Base-by-base conservation (phyloP, 306 rosid species). In the Lithocarpus polystachyus region DNA sequence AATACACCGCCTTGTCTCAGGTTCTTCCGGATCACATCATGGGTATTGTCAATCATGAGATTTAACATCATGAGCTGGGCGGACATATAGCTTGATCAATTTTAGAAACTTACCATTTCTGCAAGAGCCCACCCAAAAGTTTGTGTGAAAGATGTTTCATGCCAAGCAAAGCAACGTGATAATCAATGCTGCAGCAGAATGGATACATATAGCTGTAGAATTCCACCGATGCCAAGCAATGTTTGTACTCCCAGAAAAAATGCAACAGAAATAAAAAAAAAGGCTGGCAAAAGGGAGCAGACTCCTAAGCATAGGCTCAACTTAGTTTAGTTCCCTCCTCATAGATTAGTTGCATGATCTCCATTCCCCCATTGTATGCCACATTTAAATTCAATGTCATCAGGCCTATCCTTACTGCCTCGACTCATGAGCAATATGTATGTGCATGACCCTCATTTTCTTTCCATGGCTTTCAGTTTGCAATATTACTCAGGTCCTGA, bases 401-500 rank as follows among this genome's bases (percentile, higher is more conserved):
- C 26, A 67, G 26, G 22, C 8, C 1, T 2, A 67, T 18, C 18
- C 72, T 19, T 67, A 8, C 14, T 67, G 52, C 72, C 72, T 67
- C 7, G 2, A 33, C 24, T 12, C 26, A 67, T 67, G 15, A 18
- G 17, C 51, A 33, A 67, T 9, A 48, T 3, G 53, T 48, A 67
- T 68, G 24, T 3, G 17, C 12, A 67, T 68, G 24, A 43, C 29
- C 65, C 65, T 72, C 56, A 1, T 17, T 72, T 11, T 72, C 43
- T 62, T 6, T 17, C 53, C 15, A 31, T 0, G 24, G 64, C 45
- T 75, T 45, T 13, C 37, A 45, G 5, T 40, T 61, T 15, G 67
- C 35, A 11, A 67, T 40, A 55, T 71, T 82, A 9, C 60, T 56
- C 80, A 72, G 28, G 77, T 74, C 17, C 51, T 4, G 45, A 83